Conservation (phyloP, 2,329 filamentous ascomycete genomes). For the Colletotrichum ledebouriae region DNA sequence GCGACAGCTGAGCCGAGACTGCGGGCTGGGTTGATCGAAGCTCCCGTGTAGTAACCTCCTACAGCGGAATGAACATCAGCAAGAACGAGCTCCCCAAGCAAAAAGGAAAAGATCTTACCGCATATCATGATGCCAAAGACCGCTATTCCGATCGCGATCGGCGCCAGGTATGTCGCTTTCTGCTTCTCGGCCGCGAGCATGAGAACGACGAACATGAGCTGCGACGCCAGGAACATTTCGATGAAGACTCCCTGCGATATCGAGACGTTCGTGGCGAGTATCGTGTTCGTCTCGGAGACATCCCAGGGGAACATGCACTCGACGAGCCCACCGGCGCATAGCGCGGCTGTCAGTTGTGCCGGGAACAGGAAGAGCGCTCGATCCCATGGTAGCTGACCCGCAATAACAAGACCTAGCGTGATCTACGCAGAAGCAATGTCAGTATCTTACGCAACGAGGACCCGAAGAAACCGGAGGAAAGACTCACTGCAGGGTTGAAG, state of each 20-base stretch:
- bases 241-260: slow-evolving; percentile 73
- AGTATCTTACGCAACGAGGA: rapidly evolving
- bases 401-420: slow-evolving; percentile 70
- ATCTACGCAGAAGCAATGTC: slow-evolving; percentile 49
- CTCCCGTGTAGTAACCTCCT: slow-evolving; percentile 61
- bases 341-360: slow-evolving; percentile 70
- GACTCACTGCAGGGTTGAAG: slow-evolving; percentile 57
- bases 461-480: neutral
- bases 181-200: slow-evolving; percentile 82
- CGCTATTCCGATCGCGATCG: slow-evolving; percentile 78
- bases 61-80: slow-evolving; percentile 29
- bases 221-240: slow-evolving; percentile 75
- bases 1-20: slow-evolving; percentile 64
- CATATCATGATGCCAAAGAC: slow-evolving; percentile 63
- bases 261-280: slow-evolving; percentile 38
- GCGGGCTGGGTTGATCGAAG: slow-evolving; percentile 64
- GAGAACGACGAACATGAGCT: slow-evolving; percentile 74
- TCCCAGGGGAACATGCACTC: slow-evolving; percentile 68
- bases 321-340: slow-evolving; percentile 71
- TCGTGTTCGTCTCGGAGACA: slow-evolving; percentile 58
- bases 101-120: neutral
- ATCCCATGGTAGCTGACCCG: slow-evolving; percentile 66
- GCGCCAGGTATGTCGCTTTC: slow-evolving; percentile 77
- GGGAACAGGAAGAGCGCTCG: slow-evolving; percentile 66
- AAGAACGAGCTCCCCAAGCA: no score